Evolutionary conservation across 495 filamentous ascomycete species (phyloP).

Genomic region (Hypoxylon fuscum): DNA sequence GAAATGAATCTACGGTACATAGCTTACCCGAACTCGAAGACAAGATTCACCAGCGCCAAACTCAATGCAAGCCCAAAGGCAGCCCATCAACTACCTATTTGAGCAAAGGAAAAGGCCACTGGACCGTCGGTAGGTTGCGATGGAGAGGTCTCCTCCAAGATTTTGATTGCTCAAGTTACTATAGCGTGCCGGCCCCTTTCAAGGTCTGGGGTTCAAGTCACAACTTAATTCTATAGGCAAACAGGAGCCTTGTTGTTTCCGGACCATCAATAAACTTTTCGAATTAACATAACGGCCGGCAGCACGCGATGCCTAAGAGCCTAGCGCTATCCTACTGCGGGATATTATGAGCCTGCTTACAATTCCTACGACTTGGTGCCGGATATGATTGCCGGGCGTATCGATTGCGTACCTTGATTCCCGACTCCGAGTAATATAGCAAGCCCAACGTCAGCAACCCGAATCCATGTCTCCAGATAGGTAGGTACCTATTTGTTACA

Average conservation of each 20-base stretch:
- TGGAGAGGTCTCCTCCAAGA: neutral
- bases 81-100: neutral
- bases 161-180: neutral
- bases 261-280: no score
- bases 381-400: neutral
- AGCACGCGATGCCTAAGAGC: no score
- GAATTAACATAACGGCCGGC: no score
- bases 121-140: neutral
- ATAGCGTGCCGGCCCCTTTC: neutral
- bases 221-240: neutral
- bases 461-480: neutral
- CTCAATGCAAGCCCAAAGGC: conserved; percentile 1
- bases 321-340: no score
- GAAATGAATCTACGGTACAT: neutral
- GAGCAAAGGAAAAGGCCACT: neutral
- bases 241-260: no score
- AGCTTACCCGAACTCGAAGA: neutral
- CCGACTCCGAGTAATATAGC: conserved; percentile 1
- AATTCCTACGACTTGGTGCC: no score
- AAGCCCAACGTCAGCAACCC: neutral
- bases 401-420: conserved; percentile 2
- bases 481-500: no score
- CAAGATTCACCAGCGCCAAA: conserved; percentile 5
- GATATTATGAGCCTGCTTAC: no score
- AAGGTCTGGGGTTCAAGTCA: neutral